Evolutionary conservation across 2,329 filamentous ascomycete genomes (phyloP).

Genomic region (Aspergillus sp.): DNA sequence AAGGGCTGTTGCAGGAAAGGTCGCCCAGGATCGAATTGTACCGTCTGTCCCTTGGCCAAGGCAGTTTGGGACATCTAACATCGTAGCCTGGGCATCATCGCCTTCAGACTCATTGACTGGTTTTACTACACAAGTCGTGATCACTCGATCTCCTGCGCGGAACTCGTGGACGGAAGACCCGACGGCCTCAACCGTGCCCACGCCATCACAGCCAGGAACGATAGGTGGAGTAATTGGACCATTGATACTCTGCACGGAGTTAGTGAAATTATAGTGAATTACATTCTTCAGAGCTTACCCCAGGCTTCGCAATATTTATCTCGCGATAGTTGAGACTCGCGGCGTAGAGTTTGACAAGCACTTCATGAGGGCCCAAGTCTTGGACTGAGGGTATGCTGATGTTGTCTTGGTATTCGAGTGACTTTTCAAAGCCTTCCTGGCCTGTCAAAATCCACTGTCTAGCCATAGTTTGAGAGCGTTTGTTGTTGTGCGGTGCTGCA

Average conservation of each 20-base stretch:
- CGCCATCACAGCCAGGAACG: slow-evolving; percentile 15
- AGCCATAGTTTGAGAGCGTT: slow-evolving; percentile 1
- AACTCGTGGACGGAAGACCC: slow-evolving; percentile 5
- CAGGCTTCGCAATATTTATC: slow-evolving; percentile 9
- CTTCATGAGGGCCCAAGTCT: slow-evolving; percentile 5
- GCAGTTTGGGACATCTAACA: not conserved
- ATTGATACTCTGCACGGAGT: slow-evolving; percentile 8
- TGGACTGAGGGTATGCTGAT: slow-evolving; percentile 7
- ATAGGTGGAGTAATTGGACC: slow-evolving; percentile 4
- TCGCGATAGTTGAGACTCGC: slow-evolving; percentile 18
- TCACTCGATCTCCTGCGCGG: slow-evolving; percentile 6
- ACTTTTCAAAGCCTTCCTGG: slow-evolving; percentile 15
- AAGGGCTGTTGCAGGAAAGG: slow-evolving; percentile 5
- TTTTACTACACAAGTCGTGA: not conserved
- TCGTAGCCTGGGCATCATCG: not conserved
- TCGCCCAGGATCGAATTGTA: slow-evolving; percentile 9
- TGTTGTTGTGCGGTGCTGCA: not conserved
- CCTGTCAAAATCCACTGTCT: slow-evolving; percentile 12
- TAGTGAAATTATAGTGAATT: not conserved
- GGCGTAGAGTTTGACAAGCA: slow-evolving; percentile 13
- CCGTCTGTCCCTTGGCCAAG: slow-evolving; percentile 11
- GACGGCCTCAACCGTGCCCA: slow-evolving; percentile 9
- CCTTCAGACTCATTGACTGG: not conserved
- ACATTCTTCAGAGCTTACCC: not conserved
- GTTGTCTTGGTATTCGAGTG: slow-evolving; percentile 13